Evolutionary conservation across 257 asterid genomes (phyloP).

Genomic region (Fraxinus pennsylvanica): DNA sequence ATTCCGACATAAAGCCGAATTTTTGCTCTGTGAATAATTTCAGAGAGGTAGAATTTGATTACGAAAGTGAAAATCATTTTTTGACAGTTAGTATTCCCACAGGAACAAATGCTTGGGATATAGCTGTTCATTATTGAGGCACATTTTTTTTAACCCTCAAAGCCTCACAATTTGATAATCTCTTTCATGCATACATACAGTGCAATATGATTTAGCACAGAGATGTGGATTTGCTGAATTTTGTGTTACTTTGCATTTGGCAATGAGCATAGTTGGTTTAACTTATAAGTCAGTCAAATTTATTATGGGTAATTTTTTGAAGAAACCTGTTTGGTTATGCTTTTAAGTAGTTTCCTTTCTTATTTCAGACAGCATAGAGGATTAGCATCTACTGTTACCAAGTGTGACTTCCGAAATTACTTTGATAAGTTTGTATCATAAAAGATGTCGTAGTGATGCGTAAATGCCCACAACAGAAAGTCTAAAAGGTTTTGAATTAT

Average conservation of each 20-base stretch:
- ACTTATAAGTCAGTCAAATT: background rate
- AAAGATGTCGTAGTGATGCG: no score
- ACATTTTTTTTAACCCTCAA: background rate
- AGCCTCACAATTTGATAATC: constrained; percentile 6
- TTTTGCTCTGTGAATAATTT: constrained; percentile 38
- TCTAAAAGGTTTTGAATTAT: no score
- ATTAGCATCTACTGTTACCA: background rate
- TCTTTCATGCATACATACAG: background rate
- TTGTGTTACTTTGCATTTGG: background rate
- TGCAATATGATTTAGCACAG: background rate
- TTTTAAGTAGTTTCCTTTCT: background rate
- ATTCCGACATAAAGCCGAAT: constrained; percentile 42
- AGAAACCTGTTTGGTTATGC: background rate
- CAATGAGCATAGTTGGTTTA: background rate
- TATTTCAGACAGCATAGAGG: background rate
- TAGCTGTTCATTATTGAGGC: constrained; percentile 40
- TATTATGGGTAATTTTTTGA: background rate
- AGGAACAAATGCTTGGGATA: constrained; percentile 51
- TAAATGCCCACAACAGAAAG: no score
- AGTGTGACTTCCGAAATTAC: no score
- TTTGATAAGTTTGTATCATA: no score
- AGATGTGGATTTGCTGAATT: background rate
- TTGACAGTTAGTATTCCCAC: constrained; percentile 41
- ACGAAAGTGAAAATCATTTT: constrained; percentile 34
- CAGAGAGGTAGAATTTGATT: constrained; percentile 32